These are phyloP conservation scores for Neonothopanus nambi DNA, from an alignment of 1,284 basidiomycete species.

Conservation along the genomic window DNA sequence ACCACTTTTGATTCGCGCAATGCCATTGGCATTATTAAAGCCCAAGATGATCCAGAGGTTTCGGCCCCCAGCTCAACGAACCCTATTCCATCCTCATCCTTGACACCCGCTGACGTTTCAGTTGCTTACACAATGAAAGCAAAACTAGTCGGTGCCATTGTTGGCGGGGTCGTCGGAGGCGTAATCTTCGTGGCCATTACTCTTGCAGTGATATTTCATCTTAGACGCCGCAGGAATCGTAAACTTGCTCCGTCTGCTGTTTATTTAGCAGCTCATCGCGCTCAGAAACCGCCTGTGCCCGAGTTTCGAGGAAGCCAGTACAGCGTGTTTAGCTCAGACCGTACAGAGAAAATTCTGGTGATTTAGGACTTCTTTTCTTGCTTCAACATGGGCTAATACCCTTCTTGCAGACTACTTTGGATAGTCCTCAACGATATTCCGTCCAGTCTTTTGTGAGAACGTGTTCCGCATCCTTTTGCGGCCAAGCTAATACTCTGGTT, in stretches of 20 bases:
- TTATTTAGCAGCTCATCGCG: neutral
- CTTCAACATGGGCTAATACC: too few species aligned
- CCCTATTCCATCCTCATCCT: neutral
- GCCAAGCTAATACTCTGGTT: too few species aligned
- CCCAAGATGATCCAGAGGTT: neutral
- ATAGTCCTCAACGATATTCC: too few species aligned
- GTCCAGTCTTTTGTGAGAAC: too few species aligned
- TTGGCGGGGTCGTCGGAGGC: conserved; percentile 7
- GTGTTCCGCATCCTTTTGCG: too few species aligned
- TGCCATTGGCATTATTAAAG: neutral
- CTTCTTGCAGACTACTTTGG: too few species aligned
- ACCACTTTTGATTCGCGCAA: too few species aligned
- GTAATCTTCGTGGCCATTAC: neutral
- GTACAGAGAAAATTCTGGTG: too few species aligned
- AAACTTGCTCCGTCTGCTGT: conserved; percentile 6
- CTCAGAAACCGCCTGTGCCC: neutral
- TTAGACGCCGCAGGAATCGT: neutral
- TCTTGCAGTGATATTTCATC: neutral
- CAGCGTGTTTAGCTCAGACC: neutral
- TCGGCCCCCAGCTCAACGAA: neutral
- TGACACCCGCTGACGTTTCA: neutral
- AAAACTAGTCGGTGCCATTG: neutral
- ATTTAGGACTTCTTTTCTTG: too few species aligned
- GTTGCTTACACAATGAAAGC: too few species aligned
- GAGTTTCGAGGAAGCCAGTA: neutral